Conservation (phyloP, 305 asterid genomes). For the Solanum hybrid region DNA sequence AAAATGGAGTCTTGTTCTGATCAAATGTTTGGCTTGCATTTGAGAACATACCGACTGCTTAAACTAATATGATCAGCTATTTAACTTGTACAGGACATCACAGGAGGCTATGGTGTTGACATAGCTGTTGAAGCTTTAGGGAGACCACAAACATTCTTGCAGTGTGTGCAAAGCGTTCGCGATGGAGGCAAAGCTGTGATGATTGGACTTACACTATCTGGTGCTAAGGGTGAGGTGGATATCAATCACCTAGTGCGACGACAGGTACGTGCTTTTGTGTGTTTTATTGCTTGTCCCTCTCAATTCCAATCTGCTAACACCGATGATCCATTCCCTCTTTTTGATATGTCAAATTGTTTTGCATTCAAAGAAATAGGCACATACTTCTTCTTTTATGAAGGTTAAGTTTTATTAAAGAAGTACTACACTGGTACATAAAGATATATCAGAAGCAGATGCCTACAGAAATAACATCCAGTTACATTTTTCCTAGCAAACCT, state of each 20-base stretch:
- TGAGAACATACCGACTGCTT: neutral
- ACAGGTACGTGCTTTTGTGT: slow-evolving; percentile 41
- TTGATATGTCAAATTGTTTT: neutral
- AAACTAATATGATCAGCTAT: neutral
- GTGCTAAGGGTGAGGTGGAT: slow-evolving; percentile 89
- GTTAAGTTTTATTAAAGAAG: neutral
- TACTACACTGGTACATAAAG: neutral
- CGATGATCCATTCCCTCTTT: neutral
- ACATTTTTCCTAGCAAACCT: neutral
- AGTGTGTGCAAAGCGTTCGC: slow-evolving; percentile 79
- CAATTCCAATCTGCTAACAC: neutral
- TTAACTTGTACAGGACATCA: slow-evolving; percentile 56
- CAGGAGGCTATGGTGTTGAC: slow-evolving; percentile 90
- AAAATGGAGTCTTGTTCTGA: neutral
- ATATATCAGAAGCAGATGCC: neutral
- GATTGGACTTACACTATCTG: slow-evolving; percentile 90
- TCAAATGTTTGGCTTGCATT: neutral
- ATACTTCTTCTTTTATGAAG: neutral
- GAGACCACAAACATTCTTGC: slow-evolving; percentile 66
- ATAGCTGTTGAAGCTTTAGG: slow-evolving; percentile 95
- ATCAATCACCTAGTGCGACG: slow-evolving; percentile 93
- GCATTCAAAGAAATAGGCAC: neutral
- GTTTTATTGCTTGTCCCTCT: neutral
- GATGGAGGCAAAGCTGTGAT: slow-evolving; percentile 98
- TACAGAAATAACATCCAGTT: neutral